Evolutionary conservation across 2,329 filamentous ascomycete species (phyloP).

Genomic region (Purpureocillium takamizusanense): DNA sequence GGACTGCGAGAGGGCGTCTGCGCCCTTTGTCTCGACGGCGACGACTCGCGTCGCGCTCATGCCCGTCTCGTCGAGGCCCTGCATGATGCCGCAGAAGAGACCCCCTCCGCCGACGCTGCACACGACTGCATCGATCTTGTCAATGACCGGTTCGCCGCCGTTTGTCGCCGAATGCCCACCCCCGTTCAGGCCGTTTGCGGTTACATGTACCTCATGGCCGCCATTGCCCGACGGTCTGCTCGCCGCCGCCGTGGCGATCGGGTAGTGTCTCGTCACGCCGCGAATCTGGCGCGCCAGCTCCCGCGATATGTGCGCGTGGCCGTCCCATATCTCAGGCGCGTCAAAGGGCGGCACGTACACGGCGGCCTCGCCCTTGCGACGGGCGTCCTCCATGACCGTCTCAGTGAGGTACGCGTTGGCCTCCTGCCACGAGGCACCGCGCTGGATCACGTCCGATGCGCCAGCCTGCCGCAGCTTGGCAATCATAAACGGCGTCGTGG

Average conservation of each 20-base stretch:
- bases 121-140: constrained; percentile 53
- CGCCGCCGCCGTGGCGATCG: constrained; percentile 22
- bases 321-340: constrained; percentile 57
- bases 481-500: constrained; percentile 59
- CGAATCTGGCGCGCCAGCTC: constrained; percentile 27
- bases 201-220: background rate
- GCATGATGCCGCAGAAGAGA: constrained; percentile 63
- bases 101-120: constrained; percentile 76
- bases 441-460: constrained; percentile 50
- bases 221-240: background rate
- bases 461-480: constrained; percentile 57
- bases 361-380: constrained; percentile 22
- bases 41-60: constrained; percentile 38
- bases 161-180: constrained; percentile 23
- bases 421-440: constrained; percentile 58
- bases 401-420: constrained; percentile 57
- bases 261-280: constrained; percentile 12
- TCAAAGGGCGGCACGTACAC: constrained; percentile 62
- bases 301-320: constrained; percentile 47
- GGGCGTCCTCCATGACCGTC: constrained; percentile 31
- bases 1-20: constrained; percentile 53
- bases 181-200: background rate
- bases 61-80: constrained; percentile 39
- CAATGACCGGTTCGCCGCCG: constrained; percentile 35
- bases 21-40: constrained; percentile 65